These are phyloP conservation scores for Carallia brachiata DNA, from an alignment of 345 rosid species.

Conservation along the genomic window DNA sequence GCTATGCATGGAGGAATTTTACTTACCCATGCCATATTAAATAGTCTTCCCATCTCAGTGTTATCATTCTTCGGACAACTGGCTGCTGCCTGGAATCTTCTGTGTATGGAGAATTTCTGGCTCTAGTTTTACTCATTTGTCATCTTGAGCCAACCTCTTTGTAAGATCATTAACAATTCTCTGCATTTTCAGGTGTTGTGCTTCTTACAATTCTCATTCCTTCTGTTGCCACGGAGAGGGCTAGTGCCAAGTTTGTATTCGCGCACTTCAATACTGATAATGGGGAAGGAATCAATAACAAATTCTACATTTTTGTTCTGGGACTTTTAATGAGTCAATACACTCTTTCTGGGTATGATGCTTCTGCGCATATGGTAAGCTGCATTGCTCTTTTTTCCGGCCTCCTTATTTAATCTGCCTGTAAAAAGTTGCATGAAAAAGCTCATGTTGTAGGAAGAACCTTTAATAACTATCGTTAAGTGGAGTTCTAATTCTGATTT, in stretches of 20 bases:
- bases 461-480: background rate
- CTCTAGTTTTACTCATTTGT: background rate
- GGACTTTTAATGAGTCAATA: slow-evolving; percentile 98
- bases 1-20: slow-evolving; percentile 74
- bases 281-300: slow-evolving; percentile 59
- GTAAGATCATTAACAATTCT: background rate
- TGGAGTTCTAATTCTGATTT: background rate
- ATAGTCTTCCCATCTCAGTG: slow-evolving; percentile 77
- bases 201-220: slow-evolving; percentile 82
- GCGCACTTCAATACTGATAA: slow-evolving; percentile 83
- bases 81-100: slow-evolving; percentile 91
- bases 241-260: slow-evolving; percentile 84
- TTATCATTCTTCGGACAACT: slow-evolving; percentile 84
- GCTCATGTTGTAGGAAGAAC: background rate
- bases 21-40: slow-evolving; percentile 68
- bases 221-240: slow-evolving; percentile 67
- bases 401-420: background rate
- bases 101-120: slow-evolving; percentile 41
- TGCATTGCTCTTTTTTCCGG: slow-evolving; percentile 4
- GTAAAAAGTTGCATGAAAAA: background rate
- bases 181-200: slow-evolving; percentile 55
- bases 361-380: slow-evolving; percentile 95
- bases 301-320: slow-evolving; percentile 70
- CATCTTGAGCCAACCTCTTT: background rate
- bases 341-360: slow-evolving; percentile 89